These are phyloP conservation scores for Chlamydomonas sp. DNA, from an alignment of 139 green algal species.

Conservation along the genomic window DNA sequence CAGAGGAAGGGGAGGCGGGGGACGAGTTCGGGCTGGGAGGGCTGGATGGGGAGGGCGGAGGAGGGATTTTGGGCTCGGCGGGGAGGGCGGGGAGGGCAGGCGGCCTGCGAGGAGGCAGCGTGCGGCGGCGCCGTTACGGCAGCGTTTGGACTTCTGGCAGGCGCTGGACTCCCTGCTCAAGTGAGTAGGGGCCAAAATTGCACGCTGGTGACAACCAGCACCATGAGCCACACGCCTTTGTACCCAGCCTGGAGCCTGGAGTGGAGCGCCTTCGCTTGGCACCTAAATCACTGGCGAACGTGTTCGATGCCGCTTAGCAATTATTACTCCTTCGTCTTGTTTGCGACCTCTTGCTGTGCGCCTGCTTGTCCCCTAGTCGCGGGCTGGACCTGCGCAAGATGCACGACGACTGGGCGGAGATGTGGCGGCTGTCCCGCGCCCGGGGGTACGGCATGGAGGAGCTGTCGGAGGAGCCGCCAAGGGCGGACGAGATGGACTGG, in stretches of 20 bases:
- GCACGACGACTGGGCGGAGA: background rate
- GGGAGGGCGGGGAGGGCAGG: background rate
- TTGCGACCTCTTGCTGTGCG: background rate
- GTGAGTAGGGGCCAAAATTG: background rate
- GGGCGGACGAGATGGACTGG: conserved; percentile 20
- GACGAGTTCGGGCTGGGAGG: background rate
- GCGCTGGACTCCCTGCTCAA: background rate
- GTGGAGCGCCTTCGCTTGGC: background rate
- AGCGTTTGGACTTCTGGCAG: background rate
- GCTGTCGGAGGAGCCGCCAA: background rate
- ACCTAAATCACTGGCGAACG: background rate
- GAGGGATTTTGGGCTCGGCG: background rate
- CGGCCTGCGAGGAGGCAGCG: background rate
- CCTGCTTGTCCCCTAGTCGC: background rate
- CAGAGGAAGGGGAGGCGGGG: background rate
- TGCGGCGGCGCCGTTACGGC: background rate
- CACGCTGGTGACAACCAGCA: background rate
- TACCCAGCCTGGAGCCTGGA: background rate
- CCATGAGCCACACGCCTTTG: background rate
- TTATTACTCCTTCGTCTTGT: background rate
- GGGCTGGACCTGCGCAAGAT: conserved; percentile 10
- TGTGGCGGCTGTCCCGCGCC: background rate
- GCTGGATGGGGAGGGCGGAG: background rate
- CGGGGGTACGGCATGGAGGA: conserved; percentile 9
- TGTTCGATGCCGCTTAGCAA: background rate